Evolutionary conservation across 176 grass and related monocot genomes (phyloP).

Genomic region (Rhynchospora pubera): DNA sequence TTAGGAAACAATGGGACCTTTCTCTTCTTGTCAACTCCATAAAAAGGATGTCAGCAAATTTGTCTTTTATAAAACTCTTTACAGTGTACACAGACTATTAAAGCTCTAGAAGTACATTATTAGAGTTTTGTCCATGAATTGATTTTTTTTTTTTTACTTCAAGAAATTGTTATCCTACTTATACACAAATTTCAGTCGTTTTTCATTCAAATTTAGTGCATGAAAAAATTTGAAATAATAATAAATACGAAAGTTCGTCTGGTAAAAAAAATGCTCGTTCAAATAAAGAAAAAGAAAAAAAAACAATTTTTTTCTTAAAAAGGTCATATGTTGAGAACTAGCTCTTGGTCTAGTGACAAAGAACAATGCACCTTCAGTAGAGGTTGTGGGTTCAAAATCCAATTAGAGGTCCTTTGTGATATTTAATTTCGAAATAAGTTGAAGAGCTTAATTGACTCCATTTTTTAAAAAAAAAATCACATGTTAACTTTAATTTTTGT

Average conservation of each 20-base stretch:
- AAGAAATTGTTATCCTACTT: not conserved
- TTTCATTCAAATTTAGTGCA: not conserved
- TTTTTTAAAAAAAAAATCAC: too few relatives aligned
- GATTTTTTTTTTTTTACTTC: not conserved
- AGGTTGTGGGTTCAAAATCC: too few relatives aligned
- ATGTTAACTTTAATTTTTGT: too few relatives aligned
- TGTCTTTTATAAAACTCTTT: not conserved
- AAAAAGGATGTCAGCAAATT: not conserved
- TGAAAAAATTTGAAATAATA: not conserved
- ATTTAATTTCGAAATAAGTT: too few relatives aligned
- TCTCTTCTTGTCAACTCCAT: not conserved
- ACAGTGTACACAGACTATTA: not conserved
- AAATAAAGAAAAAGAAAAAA: not conserved
- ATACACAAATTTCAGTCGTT: not conserved
- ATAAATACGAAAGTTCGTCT: not conserved
- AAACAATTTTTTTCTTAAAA: too few relatives aligned
- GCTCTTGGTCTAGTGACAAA: too few relatives aligned
- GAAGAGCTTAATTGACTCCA: too few relatives aligned
- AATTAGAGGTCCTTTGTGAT: too few relatives aligned
- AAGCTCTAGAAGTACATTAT: not conserved
- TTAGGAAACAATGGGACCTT: not conserved
- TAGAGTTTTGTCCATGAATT: not conserved
- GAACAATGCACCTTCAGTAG: too few relatives aligned
- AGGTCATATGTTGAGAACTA: too few relatives aligned
- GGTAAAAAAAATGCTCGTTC: not conserved